Base-by-base conservation (phyloP, 108 stramenopile species). In the Cyclotella atomus region DNA sequence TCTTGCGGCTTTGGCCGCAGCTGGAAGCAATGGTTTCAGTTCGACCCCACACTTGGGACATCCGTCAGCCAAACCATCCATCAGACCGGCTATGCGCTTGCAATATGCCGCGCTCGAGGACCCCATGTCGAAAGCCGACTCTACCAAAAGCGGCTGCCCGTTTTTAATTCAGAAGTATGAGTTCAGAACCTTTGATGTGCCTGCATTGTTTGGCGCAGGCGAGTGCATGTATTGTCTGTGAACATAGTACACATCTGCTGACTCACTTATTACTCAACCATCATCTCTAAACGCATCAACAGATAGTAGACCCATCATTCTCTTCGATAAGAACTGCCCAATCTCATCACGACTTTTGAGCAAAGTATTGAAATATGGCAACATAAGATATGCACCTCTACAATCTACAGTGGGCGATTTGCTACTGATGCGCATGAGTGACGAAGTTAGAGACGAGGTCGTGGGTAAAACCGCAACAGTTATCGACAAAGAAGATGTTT, bases 301-400 rank as follows among this genome's bases (percentile, higher is more conserved):
- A 69, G 81, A 82, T 49, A 33, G 75, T 23, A 71, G 83, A 32
- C 83, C 83, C 8, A 76, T 84, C 34, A 68, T 84, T 20, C 69
- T 84, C 0, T 84, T 27, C 75, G 74, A 66, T 29, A n/a, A 27
- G 7, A 10, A 33, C 24, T 17, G 34, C 67, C 46, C 59, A 15
- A 55, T 65, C 21, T 57, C 50, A 69, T 76, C 69, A 15, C 46
- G 50, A 19, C 49, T 80, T 21, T 49, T 84, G 0, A 34, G 53
- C 46, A 62, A 60, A 14, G 52, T 84, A 21, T 21, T 84, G 0
- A 76, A 84, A 47, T 71, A 81, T 32, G 83, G 75, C 0, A 81
- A 81, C 35, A 35, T 80, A 53, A 55, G 83, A 19, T 75, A 79
- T 32, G 82, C 78, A 17, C 59, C 82, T 23, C 55, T 83, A 29